Conservation (phyloP, 768 basidiomycete species). For the Chlorophyllum brunneum region DNA sequence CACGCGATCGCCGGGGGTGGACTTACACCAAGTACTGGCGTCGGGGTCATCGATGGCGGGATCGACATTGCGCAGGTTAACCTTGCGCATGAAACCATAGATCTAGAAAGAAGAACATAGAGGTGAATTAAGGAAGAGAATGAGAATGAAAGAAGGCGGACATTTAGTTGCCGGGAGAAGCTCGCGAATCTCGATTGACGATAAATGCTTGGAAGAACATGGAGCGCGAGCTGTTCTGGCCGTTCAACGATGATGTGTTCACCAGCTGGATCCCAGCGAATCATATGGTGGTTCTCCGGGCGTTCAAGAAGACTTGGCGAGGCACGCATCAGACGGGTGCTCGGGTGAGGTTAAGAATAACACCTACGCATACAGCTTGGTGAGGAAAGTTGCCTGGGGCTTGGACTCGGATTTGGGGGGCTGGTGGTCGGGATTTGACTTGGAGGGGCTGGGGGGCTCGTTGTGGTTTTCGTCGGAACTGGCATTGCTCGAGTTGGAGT, state of each 20-base stretch:
- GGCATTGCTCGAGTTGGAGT: slow-evolving; percentile 35
- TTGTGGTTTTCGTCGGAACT: slow-evolving; percentile 49
- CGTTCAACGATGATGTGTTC: slow-evolving; percentile 95
- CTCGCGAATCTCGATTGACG: slow-evolving; percentile 95
- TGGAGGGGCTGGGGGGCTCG: slow-evolving; percentile 41
- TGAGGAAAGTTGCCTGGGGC: slow-evolving; percentile 92
- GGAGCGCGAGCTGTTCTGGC: slow-evolving; percentile 89
- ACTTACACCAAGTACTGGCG: slow-evolving; percentile 95
- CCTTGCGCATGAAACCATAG: slow-evolving; percentile 98
- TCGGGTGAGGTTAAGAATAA: slow-evolving; percentile 1
- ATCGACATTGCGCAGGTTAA: slow-evolving; percentile 93
- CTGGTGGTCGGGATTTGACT: slow-evolving; percentile 32
- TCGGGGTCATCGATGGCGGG: slow-evolving; percentile 94
- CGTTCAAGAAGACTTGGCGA: slow-evolving; percentile 74
- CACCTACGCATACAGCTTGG: slow-evolving; percentile 92
- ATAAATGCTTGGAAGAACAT: slow-evolving; percentile 91
- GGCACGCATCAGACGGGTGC: slow-evolving; percentile 15
- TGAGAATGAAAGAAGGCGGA: slow-evolving; percentile 41
- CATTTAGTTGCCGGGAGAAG: slow-evolving; percentile 97
- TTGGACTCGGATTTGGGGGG: slow-evolving; percentile 71
- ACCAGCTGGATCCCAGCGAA: slow-evolving; percentile 91
- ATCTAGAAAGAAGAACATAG: slow-evolving; percentile 48
- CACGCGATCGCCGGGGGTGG: slow-evolving; percentile 13
- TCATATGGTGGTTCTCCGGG: slow-evolving; percentile 94
- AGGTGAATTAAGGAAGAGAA: slow-evolving; percentile 15